Conservation (phyloP, 2,329 filamentous ascomycete genomes). For the Stachybotrys chlorohalonatus region DNA sequence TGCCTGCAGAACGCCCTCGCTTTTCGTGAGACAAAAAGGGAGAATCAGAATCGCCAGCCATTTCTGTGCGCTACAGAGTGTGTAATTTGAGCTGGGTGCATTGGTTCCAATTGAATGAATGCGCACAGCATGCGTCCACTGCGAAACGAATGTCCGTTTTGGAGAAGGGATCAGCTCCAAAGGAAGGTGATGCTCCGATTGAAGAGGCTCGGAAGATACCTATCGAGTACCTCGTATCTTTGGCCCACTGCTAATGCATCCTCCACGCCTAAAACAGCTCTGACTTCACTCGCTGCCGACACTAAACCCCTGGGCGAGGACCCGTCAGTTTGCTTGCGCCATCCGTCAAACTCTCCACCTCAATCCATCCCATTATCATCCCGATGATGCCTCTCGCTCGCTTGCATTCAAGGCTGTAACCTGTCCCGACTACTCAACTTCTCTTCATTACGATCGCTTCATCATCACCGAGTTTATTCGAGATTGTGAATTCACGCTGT, state of each 20-base stretch:
- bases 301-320: neutral
- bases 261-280: neutral
- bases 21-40: too few relatives aligned
- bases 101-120: neutral
- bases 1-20: too few relatives aligned
- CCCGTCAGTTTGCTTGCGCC: neutral
- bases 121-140: neutral
- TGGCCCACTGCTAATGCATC: neutral
- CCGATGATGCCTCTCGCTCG: neutral
- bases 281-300: too few relatives aligned
- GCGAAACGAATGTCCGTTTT: too few relatives aligned
- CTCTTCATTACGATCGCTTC: neutral
- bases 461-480: neutral
- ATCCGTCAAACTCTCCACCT: neutral
- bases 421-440: neutral
- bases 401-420: neutral
- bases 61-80: neutral
- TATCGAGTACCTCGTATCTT: neutral
- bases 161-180: too few relatives aligned
- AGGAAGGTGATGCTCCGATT: neutral
- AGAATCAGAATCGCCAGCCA: too few relatives aligned
- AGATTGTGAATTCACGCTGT: neutral
- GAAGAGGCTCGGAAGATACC: neutral
- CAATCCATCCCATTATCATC: neutral
- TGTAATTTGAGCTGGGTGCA: neutral